These are phyloP conservation scores for Seminavis robusta DNA, from an alignment of 108 stramenopile genomes.

Conservation along the genomic window DNA sequence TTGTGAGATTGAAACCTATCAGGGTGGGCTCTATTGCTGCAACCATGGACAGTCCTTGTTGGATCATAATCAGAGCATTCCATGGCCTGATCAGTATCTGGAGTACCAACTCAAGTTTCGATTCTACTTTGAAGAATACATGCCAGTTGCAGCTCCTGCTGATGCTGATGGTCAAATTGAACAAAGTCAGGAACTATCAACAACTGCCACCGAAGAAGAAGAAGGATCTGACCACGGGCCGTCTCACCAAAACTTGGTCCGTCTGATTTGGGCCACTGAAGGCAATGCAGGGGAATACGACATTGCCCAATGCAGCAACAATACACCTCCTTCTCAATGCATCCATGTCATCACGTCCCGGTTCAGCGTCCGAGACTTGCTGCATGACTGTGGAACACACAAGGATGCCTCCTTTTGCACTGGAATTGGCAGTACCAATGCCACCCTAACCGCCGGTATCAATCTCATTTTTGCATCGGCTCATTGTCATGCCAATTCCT, in stretches of 20 bases:
- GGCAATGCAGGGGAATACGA: constrained; percentile 44
- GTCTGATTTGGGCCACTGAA: constrained; percentile 24
- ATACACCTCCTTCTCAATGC: constrained; percentile 21
- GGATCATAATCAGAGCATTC: constrained; percentile 30
- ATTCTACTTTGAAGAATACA: constrained; percentile 38
- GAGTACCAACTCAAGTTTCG: constrained; percentile 40
- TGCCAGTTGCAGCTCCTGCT: too few relatives aligned
- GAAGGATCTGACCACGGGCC: not conserved
- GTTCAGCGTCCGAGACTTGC: constrained; percentile 23
- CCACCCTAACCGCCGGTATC: constrained; percentile 10
- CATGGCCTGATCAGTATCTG: constrained; percentile 29
- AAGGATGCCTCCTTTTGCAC: too few relatives aligned
- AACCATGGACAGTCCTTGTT: constrained; percentile 23
- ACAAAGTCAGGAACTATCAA: too few relatives aligned
- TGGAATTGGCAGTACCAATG: constrained; percentile 5
- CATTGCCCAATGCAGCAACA: constrained; percentile 19
- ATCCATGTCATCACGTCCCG: constrained; percentile 27
- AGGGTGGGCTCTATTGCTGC: constrained; percentile 33
- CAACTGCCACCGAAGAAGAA: too few relatives aligned
- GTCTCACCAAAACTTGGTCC: constrained; percentile 28
- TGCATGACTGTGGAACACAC: constrained; percentile 16
- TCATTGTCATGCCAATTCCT: constrained; percentile 37
- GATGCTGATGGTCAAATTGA: too few relatives aligned
- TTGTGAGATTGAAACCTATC: constrained; percentile 30
- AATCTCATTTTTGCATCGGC: constrained; percentile 35